Conservation (phyloP, 345 rosid species). For the Carallia pectinifolia region DNA sequence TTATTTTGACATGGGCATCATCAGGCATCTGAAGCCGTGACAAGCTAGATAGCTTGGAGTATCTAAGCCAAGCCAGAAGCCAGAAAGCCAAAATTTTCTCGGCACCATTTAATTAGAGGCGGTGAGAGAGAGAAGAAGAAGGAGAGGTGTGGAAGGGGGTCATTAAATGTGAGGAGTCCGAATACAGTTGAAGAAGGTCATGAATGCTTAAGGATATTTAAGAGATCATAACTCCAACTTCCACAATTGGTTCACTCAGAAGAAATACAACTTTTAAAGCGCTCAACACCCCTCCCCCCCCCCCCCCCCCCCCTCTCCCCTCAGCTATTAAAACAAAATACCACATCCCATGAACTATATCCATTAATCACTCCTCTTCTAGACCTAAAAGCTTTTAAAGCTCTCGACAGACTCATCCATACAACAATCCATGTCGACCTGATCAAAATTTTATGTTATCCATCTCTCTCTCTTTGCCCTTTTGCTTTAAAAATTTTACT, state of each 20-base stretch:
- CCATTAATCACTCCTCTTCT: slow-evolving; percentile 18
- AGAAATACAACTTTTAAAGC: slow-evolving; percentile 40
- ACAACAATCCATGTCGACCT: neutral
- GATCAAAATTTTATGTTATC: neutral
- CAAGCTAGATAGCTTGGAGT: neutral
- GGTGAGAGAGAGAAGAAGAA: slow-evolving; percentile 31
- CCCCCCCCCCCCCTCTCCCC: slow-evolving; percentile 22
- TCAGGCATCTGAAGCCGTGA: too few relatives aligned
- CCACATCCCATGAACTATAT: slow-evolving; percentile 20
- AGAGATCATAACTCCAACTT: slow-evolving; percentile 49
- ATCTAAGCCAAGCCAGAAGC: slow-evolving; percentile 22
- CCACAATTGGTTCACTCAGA: slow-evolving; percentile 43
- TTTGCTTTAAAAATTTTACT: neutral
- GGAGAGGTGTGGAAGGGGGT: slow-evolving; percentile 15
- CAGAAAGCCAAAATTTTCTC: neutral
- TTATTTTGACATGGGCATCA: too few relatives aligned
- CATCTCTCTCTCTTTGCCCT: neutral
- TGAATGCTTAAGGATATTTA: slow-evolving; percentile 37
- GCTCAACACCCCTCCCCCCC: slow-evolving; percentile 37
- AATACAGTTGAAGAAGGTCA: slow-evolving; percentile 49
- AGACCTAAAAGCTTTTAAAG: slow-evolving; percentile 14
- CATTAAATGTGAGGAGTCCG: slow-evolving; percentile 46
- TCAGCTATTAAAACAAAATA: slow-evolving; percentile 16
- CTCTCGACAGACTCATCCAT: slow-evolving; percentile 14
- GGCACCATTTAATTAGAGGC: slow-evolving; percentile 30